Evolutionary conservation across 176 grass and related monocot species (phyloP), one percentile per base, ranked within the genome.

Genomic region (Eleusine coracana): DNA sequence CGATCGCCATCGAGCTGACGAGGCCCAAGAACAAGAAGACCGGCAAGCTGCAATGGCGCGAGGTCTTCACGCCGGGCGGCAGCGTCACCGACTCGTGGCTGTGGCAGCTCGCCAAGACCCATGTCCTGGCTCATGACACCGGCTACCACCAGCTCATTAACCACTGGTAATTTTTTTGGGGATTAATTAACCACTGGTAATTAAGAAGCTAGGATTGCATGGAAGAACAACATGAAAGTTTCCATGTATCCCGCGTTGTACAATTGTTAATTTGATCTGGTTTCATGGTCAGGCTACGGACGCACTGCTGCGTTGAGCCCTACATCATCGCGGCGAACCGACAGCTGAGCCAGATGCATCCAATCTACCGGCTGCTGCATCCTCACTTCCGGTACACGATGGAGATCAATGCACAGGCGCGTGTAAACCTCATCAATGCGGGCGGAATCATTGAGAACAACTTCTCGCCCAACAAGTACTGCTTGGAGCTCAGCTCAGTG

Each of bases 311-410:
- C 58, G 86, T 83, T 6, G 94, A 97, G 61, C 94, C 94, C 13
- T 97, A 94, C 79, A 72, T 93, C 49, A 92, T 97, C 79, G 94
- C 94, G 62, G 67, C 87, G n/a, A 84, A 93, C 78, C 58, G 94
- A 23, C 91, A 86, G 70, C 76, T 93, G 15, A 93, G 94, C 55
- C 16, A 75, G 17, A 93, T 97, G 87, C 94, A 97, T 78, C 94
- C 94, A 3, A 71, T 97, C 34, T 88, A 85, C 82, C 88, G 81
- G 64, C 82, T 93, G 27, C 68, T 93, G 15, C 89, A 88, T 68
- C 94, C 91, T 0, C 94, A 97, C 78, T 89, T 93, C 83, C 87
- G 91, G 0, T 97, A 86, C 84, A 97, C 91, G 3, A 89, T 97
- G 94, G 91, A 91, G 42, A 93, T 97, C 80, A 93, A 97, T 78